Evolutionary conservation across 345 rosid species (phyloP), one percentile per base, ranked within the genome.

Genomic region (Raphanus sativus): DNA sequence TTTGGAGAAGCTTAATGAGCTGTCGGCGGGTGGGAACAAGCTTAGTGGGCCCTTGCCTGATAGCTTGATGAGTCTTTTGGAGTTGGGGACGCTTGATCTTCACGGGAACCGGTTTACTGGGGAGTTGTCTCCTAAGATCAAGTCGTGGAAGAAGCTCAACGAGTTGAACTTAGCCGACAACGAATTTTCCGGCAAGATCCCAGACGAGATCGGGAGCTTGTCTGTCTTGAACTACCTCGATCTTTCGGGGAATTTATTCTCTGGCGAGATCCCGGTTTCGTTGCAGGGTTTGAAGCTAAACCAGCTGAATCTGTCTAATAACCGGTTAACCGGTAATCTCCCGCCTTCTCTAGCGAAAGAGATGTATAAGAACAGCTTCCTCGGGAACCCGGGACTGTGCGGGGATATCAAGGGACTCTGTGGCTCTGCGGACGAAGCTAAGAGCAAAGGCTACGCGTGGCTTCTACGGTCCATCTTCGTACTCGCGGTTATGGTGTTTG

Each of bases 271-370:
- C 64, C 99, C 99, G 0, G 16, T 48, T 21, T 84, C 87, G 11
- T 75, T 96, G 85, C 96, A 96, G 91, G 81, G 80, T 74, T 75
- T 96, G 87, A 96, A 93, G 89, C 87, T 96, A 61, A 91, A 96
- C 77, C 90, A 87, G 91, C 83, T 96, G 16, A 93, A 93, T 78
- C 60, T 96, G 77, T 96, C 99, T 1, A 78, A 86, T 75, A 96
- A 96, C 69, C 73, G 75, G 77, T 77, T 96, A 48, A 72, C 95
- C 0, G 97, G 99, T 12, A 74, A 81, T 54, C 59, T 96, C 8
- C 99, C 99, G 0, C 85, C 91, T 30, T 61, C 89, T 65, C 88
- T 83, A 65, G 86, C 90, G 0, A 90, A 87, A 59, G 89, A 82
- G 6, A 84, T 81, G 84, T 91, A 90, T 16, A 87, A 73, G 74